Evolutionary conservation across 208 protist species (phyloP), one percentile per base, ranked within the genome.

Genomic region (Crithidia acanthocephali): DNA sequence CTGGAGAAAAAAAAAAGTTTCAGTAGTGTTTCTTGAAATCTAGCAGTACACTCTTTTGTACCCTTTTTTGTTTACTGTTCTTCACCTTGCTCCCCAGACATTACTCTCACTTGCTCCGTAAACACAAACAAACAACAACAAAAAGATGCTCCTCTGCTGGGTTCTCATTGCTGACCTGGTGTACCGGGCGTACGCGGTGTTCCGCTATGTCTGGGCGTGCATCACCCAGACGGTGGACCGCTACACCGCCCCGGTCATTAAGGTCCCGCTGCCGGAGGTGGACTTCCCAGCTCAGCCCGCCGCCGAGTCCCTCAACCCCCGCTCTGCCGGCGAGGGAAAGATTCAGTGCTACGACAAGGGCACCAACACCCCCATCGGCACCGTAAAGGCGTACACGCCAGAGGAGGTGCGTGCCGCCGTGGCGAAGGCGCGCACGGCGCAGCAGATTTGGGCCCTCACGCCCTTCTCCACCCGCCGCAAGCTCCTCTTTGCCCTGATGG

Each of bases 261-360:
- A 65, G 18, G 92, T 96, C 11, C 85, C 87, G 27, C 58, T 83
- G 37, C 92, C 92, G 9, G 51, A 68, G 55, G 59, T 79, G 47
- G 88, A 76, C 52, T 96, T 94, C 67, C 45, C 81, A 22, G 68
- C 50, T 16, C 33, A 64, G 20, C 88, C 92, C 4, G 72, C 83
- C 3, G 37, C 79, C 13, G 53, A 84, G 53, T 72, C 82, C 15
- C 92, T 96, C 32, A 85, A 83, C 61, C 92, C 92, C 7, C 83
- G 74, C 65, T 79, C 92, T 15, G 88, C 68, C 10, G 86, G 87
- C 1, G 79, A 88, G 35, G 87, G 84, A 16, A 81, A 82, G n/a
- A 93, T 96, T 68, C 87, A 88, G 68, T 96, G 89, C 76, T 96
- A 94, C 59, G 92, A 96, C 74, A 96, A 96, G 78, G 92, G 92